Evolutionary conservation across 306 rosid genomes (phyloP), one percentile per base, ranked within the genome.

Genomic region (Ochetophila trinervis): DNA sequence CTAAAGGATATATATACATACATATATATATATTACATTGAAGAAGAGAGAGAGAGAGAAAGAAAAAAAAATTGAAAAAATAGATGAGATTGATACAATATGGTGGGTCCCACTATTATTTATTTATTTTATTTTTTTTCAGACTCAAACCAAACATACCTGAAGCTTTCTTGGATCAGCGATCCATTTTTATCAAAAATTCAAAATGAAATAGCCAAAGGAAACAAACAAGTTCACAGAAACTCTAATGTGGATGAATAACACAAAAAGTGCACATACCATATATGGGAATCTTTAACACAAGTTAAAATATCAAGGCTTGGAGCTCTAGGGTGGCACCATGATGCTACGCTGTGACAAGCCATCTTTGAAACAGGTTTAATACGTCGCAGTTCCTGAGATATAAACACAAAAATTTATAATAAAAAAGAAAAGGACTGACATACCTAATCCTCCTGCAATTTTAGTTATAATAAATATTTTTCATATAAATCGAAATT

Each of bases 321-420:
- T 67, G 99, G 99, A 52, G 96, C 97, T 76, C 99, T 90, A 67
- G 99, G 99, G 64, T 94, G 99, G 69, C 97, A 84, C 99, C 99
- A 94, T 65, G 99, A 90, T 62, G 96, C 97, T 69, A 94, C 95
- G 71, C 99, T 94, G 65, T 94, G 99, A 85, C 99, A 94, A 73
- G 96, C 96, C 76, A 94, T 59, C 80, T 75, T 94, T 35, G 97
- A 88, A 75, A 94, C 99, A 55, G 99, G 99, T 76, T 94, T 94
- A 63, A 94, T 82, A 65, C 99, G 97, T 49, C 99, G 88, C 75
- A 94, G 73, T 63, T 94, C 99, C 99, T 94, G 87, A 60, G 67
- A 71, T 59, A 69, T 58, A 45, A 59, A 69, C 58, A 54, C 20
- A 58, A 45, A 70, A 60, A 60, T 40, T 20, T 27, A 57, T 45